A percentile compares a stretch with the other conserved stretches of the same genome.
phyloP scores from a whole-genome alignment of 805 yeast species.

The Monosporozyma servazzii region DNA sequence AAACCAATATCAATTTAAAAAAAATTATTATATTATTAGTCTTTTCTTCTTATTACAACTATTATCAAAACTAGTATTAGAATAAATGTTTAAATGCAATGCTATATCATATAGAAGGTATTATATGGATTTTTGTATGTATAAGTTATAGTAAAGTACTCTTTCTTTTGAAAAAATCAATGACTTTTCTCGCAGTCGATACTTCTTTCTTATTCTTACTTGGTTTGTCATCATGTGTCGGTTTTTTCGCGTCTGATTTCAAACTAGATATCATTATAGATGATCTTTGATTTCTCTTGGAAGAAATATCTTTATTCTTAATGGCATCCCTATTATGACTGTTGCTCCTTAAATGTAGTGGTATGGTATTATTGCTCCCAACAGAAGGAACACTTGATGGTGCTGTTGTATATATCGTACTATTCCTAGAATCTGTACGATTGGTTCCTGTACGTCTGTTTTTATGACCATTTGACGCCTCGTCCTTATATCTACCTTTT shows the following conservation, averaged over 20 bases:
- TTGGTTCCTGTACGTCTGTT: background rate
- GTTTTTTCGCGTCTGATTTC: background rate
- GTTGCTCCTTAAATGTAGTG: background rate
- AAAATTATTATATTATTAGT: slow-evolving; percentile 1
- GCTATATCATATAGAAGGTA: slow-evolving; percentile 1
- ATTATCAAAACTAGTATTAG: too few relatives aligned
- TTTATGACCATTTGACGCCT: background rate
- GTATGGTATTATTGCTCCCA: background rate
- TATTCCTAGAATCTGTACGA: background rate
- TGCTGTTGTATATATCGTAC: slow-evolving; percentile 2
- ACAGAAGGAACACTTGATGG: background rate
- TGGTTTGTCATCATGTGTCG: too few relatives aligned
- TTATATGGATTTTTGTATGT: background rate
- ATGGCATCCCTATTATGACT: background rate
- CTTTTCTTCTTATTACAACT: too few relatives aligned
- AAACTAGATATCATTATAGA: slow-evolving; percentile 8
- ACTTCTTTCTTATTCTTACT: background rate
- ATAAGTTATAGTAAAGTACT: slow-evolving; percentile 20
- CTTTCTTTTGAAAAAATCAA: slow-evolving; percentile 71
- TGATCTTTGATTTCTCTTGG: slow-evolving; percentile 1
- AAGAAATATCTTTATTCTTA: background rate
- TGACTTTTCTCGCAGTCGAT: slow-evolving; percentile 68
- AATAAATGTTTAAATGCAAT: slow-evolving; percentile 1
- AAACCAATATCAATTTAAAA: slow-evolving; percentile 1
- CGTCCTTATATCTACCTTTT: background rate